Evolutionary conservation across 2,329 filamentous ascomycete species (phyloP).

Genomic region (Emergomyces orientalis): DNA sequence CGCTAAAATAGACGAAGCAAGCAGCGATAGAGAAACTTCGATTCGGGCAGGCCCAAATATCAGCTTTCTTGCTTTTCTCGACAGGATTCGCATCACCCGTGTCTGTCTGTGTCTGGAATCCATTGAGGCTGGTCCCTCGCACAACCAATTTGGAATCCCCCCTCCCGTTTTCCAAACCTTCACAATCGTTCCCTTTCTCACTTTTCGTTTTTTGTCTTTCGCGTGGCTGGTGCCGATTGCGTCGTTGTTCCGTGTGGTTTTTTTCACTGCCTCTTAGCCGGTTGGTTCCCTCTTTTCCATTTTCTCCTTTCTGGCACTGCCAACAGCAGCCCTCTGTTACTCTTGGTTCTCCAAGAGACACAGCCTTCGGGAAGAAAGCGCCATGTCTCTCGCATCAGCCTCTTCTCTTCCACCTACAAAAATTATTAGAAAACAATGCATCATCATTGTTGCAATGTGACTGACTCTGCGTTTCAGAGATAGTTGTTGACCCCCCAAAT

Average conservation of each 20-base stretch:
- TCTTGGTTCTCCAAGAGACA: background rate
- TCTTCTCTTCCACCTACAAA: too few relatives aligned
- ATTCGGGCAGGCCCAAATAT: conserved; percentile 17
- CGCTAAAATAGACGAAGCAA: background rate
- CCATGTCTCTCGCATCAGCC: too few relatives aligned
- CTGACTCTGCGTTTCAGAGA: background rate
- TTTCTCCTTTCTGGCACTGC: background rate
- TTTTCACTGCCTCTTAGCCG: background rate
- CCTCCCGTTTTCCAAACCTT: conserved; percentile 16
- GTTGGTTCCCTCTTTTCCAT: background rate
- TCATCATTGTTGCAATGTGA: background rate
- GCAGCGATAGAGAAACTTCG: background rate
- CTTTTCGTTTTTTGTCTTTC: conserved; percentile 6
- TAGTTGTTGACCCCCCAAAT: background rate
- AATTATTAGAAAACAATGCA: background rate
- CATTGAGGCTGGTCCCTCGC: conserved; percentile 32
- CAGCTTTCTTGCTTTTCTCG: conserved; percentile 17
- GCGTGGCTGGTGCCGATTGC: conserved; percentile 3
- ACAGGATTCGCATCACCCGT: conserved; percentile 17
- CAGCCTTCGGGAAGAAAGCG: background rate
- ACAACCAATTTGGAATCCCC: conserved; percentile 17
- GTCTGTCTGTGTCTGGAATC: conserved; percentile 13
- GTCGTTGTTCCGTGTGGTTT: background rate
- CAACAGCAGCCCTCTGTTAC: background rate
- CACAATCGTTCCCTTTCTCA: conserved; percentile 10